Conservation (phyloP, 169 alveolate species). For the Babesia bigemina region DNA sequence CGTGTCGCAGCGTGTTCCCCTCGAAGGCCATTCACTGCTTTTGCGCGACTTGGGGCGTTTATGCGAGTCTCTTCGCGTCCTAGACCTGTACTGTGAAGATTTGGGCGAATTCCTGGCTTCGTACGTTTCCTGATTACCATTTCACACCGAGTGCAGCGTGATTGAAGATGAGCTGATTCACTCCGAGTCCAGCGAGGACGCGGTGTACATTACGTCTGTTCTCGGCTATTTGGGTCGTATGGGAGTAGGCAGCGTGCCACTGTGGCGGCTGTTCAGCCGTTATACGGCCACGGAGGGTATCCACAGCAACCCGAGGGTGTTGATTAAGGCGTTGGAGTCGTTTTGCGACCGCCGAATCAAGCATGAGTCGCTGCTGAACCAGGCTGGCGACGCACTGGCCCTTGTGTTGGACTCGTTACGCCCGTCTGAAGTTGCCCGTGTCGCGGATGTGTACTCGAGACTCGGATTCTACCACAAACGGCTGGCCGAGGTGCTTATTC, state of each 20-base stretch:
- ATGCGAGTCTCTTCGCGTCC: conserved; percentile 38
- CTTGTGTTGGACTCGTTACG: conserved; percentile 1
- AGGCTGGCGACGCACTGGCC: conserved; percentile 7
- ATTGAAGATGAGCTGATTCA: conserved; percentile 4
- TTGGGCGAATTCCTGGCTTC: conserved; percentile 32
- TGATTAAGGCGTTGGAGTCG: conserved; percentile 16
- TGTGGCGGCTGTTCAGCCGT: conserved; percentile 36
- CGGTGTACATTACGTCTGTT: conserved; percentile 27
- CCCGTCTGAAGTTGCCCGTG: conserved; percentile 17
- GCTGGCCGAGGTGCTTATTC: conserved; percentile 1
- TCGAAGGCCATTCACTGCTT: conserved; percentile 9
- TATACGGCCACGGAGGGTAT: background rate
- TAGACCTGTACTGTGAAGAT: conserved; percentile 46
- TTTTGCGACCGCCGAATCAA: background rate
- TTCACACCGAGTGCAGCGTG: background rate
- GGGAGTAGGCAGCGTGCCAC: conserved; percentile 24
- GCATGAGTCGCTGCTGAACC: background rate
- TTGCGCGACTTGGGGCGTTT: conserved; percentile 10
- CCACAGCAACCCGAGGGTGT: conserved; percentile 12
- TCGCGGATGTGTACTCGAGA: conserved; percentile 14
- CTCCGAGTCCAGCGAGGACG: background rate
- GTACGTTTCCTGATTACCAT: conserved; percentile 2
- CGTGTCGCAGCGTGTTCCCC: conserved; percentile 40
- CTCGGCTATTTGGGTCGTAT: conserved; percentile 40
- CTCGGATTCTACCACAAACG: conserved; percentile 8